Evolutionary conservation across 345 rosid species (phyloP).

Genomic region (Salix suchowensis): DNA sequence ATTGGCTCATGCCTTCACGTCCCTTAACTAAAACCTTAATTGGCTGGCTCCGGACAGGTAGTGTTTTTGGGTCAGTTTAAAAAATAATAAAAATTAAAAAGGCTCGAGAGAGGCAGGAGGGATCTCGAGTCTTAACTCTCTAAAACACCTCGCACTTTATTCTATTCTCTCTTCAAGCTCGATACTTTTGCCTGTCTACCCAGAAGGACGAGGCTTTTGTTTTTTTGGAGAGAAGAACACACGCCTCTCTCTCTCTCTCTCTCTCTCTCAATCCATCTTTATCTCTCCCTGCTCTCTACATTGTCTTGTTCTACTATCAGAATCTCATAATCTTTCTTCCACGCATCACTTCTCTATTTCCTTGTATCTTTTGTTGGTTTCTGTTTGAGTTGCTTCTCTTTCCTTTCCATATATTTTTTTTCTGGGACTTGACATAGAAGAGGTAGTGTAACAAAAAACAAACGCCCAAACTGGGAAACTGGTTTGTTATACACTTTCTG

Average conservation of each 20-base stretch:
- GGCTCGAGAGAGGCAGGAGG: slow-evolving; percentile 10
- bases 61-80: background rate
- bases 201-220: slow-evolving; percentile 31
- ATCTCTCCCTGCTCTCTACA: slow-evolving; percentile 21
- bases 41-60: slow-evolving; percentile 24
- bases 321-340: slow-evolving; percentile 43
- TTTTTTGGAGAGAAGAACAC: slow-evolving; percentile 5
- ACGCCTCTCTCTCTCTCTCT: slow-evolving; percentile 16
- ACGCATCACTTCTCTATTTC: slow-evolving; percentile 26
- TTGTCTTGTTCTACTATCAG: slow-evolving; percentile 50
- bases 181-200: slow-evolving; percentile 44
- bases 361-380: slow-evolving; percentile 6
- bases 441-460: slow-evolving; percentile 7
- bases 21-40: background rate
- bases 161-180: slow-evolving; percentile 50
- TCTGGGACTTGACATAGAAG: slow-evolving; percentile 10
- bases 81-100: background rate
- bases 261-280: background rate
- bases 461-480: slow-evolving; percentile 1
- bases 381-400: slow-evolving; percentile 21
- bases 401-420: slow-evolving; percentile 8
- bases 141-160: slow-evolving; percentile 27
- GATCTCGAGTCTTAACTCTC: slow-evolving; percentile 20
- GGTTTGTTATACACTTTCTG: slow-evolving; percentile 21
- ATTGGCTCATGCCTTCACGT: slow-evolving; percentile 18